A percentile compares a stretch with the other conserved stretches of the same genome.
phyloP scores from a whole-genome alignment of 192 early-diverging fungal genomes.

The Neocallimastix lanati region DNA sequence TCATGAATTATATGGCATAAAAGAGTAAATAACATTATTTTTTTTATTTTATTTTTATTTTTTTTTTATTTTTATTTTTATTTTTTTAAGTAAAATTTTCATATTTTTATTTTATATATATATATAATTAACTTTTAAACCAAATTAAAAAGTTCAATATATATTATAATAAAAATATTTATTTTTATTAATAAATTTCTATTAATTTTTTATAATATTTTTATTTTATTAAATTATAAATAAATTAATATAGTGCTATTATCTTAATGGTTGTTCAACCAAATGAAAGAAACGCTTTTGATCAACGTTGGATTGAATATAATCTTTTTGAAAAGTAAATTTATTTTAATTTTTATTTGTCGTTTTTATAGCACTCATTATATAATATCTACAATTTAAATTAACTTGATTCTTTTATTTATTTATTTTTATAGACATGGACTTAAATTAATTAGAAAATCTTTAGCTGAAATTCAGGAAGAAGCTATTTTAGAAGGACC shows the following conservation, averaged over 20 bases:
- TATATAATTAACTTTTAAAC: too few species aligned
- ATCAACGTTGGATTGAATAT: conserved; percentile 79
- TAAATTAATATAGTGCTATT: conserved; percentile 48
- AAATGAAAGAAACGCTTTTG: conserved; percentile 79
- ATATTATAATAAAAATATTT: not conserved
- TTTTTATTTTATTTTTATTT: not conserved
- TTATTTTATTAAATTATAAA: too few species aligned
- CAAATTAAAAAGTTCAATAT: too few species aligned
- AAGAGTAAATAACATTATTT: conserved; percentile 12
- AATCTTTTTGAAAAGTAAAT: conserved; percentile 35
- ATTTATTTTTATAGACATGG: conserved; percentile 21
- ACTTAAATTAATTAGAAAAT: conserved; percentile 37
- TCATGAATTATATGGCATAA: conserved; percentile 34
- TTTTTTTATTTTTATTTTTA: not conserved
- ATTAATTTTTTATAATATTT: not conserved
- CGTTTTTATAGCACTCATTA: too few species aligned
- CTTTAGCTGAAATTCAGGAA: conserved; percentile 46
- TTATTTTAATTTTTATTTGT: too few species aligned
- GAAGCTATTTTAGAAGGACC: conserved; percentile 34
- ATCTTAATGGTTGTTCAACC: conserved; percentile 82
- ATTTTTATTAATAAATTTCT: not conserved
- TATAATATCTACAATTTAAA: too few species aligned
- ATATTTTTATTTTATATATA: too few species aligned
- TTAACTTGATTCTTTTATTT: too few species aligned
- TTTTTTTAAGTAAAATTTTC: not conserved